Evolutionary conservation across 371 early-diverging fungal species (phyloP).

Genomic region (Homolaphlyctis polyrhiza): DNA sequence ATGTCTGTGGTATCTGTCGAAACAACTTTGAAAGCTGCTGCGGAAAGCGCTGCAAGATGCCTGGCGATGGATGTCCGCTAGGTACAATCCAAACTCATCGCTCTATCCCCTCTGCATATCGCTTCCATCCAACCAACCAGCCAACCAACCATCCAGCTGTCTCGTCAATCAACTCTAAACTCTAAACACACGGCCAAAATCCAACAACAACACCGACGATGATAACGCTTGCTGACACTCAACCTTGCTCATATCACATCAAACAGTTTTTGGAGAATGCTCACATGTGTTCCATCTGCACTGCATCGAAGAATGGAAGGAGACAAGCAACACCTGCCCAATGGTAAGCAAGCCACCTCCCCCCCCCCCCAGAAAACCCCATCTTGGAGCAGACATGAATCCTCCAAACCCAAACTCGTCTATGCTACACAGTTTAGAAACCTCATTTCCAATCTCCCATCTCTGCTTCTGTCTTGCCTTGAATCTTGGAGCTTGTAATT

Average conservation of each 20-base stretch:
- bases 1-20: constrained; percentile 86
- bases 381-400: neutral
- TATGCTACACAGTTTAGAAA: neutral
- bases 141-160: neutral
- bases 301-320: constrained; percentile 78
- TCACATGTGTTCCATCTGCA: constrained; percentile 87
- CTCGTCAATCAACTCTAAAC: neutral
- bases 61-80: constrained; percentile 84
- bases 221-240: neutral
- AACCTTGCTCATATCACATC: neutral
- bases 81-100: constrained; percentile 24
- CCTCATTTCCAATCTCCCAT: neutral
- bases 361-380: neutral
- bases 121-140: neutral
- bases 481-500: too few species aligned
- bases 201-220: neutral
- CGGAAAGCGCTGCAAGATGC: constrained; percentile 65
- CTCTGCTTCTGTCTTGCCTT: neutral
- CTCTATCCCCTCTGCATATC: neutral
- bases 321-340: constrained; percentile 11
- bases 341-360: neutral
- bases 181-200: neutral
- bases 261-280: constrained; percentile 78
- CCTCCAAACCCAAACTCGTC: neutral
- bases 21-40: constrained; percentile 74